Evolutionary conservation across 1,284 basidiomycete species (phyloP).

Genomic region (Golubevia pallescens): DNA sequence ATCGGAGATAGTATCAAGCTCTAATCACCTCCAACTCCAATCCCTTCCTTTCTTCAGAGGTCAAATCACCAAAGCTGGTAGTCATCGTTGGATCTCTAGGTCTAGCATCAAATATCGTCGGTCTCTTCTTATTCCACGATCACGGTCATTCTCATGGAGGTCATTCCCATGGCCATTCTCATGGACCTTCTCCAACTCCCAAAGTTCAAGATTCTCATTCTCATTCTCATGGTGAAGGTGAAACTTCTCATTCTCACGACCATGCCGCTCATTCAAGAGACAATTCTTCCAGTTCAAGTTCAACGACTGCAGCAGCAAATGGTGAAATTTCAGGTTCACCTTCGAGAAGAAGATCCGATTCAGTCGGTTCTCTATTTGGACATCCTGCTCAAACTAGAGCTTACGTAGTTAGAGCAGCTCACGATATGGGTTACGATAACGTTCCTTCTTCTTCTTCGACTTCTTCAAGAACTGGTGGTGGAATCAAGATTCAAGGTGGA

Average conservation of each 20-base stretch:
- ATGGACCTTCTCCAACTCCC: conserved; percentile 1
- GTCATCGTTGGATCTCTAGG: conserved; percentile 90
- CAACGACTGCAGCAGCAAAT: conserved; percentile 28
- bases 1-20: too few species aligned
- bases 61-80: conserved; percentile 82
- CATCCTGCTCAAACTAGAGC: conserved; percentile 89
- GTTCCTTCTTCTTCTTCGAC: background rate
- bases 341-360: conserved; percentile 4
- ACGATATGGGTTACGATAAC: conserved; percentile 70
- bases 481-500: conserved; percentile 2
- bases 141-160: conserved; percentile 73
- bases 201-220: conserved; percentile 8
- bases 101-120: conserved; percentile 87
- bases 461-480: conserved; percentile 5
- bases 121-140: conserved; percentile 90
- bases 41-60: conserved; percentile 70
- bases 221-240: conserved; percentile 13
- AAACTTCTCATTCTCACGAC: conserved; percentile 27
- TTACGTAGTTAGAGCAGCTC: conserved; percentile 83
- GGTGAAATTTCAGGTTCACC: too few species aligned
- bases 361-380: conserved; percentile 69
- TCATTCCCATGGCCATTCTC: conserved; percentile 22
- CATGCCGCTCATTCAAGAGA: conserved; percentile 55
- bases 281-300: conserved; percentile 18
- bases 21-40: too few species aligned